Conservation (phyloP, 305 asterid species). For the Fraxinus ornus region DNA sequence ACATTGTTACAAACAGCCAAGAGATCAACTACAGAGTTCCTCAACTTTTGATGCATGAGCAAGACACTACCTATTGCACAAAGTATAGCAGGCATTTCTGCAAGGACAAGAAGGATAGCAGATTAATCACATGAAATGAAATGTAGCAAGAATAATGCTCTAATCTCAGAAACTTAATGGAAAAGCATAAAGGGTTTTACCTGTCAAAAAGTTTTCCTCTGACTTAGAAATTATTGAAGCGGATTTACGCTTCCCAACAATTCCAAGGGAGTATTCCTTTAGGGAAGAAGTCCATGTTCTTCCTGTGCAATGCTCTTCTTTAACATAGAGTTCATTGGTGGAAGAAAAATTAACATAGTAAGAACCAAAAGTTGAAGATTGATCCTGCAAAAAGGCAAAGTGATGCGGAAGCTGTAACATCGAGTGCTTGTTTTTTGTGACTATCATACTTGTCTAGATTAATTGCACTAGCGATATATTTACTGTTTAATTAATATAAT, state of each 20-base stretch:
- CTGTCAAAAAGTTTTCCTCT: conserved; percentile 47
- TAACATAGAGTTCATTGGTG: conserved; percentile 27
- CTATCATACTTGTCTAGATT: neutral
- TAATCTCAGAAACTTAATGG: neutral
- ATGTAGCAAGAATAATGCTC: conserved; percentile 17
- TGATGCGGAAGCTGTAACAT: neutral
- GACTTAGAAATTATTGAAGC: conserved; percentile 38
- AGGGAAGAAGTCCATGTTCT: conserved; percentile 56
- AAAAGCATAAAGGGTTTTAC: conserved; percentile 33
- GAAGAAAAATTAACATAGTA: conserved; percentile 42
- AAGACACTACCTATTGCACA: conserved; percentile 71
- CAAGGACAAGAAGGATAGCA: conserved; percentile 29
- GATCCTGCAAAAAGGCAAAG: conserved; percentile 58
- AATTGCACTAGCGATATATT: neutral
- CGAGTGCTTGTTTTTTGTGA: neutral
- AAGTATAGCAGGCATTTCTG: conserved; percentile 71
- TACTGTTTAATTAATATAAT: neutral
- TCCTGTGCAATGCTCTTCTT: conserved; percentile 33
- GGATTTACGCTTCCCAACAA: conserved; percentile 46
- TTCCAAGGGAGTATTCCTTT: conserved; percentile 44
- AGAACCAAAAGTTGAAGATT: conserved; percentile 40
- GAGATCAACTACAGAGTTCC: conserved; percentile 56
- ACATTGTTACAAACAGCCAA: conserved; percentile 55
- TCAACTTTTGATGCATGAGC: conserved; percentile 58
- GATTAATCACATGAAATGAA: conserved; percentile 15